Evolutionary conservation across 2,329 filamentous ascomycete species (phyloP).

Genomic region (Pseudocercospora cruenta): DNA sequence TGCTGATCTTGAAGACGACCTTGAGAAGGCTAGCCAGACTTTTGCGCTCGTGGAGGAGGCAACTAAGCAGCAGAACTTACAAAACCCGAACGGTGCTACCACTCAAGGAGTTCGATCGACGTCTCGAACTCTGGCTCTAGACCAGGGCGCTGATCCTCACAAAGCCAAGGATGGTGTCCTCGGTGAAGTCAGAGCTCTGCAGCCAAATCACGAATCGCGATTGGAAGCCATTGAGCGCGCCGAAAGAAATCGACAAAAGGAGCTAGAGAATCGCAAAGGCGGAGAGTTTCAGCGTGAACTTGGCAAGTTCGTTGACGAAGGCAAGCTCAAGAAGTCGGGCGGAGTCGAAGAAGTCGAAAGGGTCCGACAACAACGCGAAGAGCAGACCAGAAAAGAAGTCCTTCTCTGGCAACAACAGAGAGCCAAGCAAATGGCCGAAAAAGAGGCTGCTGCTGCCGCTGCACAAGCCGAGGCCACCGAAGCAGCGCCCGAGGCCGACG

Average conservation of each 20-base stretch:
- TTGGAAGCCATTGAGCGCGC: slow-evolving; percentile 97
- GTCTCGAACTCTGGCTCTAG: slow-evolving; percentile 41
- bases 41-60: slow-evolving; percentile 96
- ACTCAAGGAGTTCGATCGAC: slow-evolving; percentile 40
- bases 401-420: slow-evolving; percentile 58
- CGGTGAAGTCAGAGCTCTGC: slow-evolving; percentile 88
- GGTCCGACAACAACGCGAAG: slow-evolving; percentile 80
- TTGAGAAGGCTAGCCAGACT: slow-evolving; percentile 91
- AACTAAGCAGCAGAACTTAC: slow-evolving; percentile 91
- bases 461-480: slow-evolving; percentile 35
- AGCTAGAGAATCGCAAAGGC: slow-evolving; percentile 73
- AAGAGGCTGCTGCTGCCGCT: slow-evolving; percentile 41
- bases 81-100: slow-evolving; percentile 54
- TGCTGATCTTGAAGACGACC: slow-evolving; percentile 87
- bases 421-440: slow-evolving; percentile 50
- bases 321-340: slow-evolving; percentile 92
- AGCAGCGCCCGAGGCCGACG: slow-evolving; percentile 16
- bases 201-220: slow-evolving; percentile 90
- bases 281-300: slow-evolving; percentile 87
- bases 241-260: slow-evolving; percentile 86
- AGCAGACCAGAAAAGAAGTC: slow-evolving; percentile 78
- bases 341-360: slow-evolving; percentile 94
- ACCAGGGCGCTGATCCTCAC: slow-evolving; percentile 66
- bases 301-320: slow-evolving; percentile 80
- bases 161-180: slow-evolving; percentile 89